Evolutionary conservation across 441 rosid species (phyloP), one percentile per base, ranked within the genome.

Genomic region (Melastoma candidum): DNA sequence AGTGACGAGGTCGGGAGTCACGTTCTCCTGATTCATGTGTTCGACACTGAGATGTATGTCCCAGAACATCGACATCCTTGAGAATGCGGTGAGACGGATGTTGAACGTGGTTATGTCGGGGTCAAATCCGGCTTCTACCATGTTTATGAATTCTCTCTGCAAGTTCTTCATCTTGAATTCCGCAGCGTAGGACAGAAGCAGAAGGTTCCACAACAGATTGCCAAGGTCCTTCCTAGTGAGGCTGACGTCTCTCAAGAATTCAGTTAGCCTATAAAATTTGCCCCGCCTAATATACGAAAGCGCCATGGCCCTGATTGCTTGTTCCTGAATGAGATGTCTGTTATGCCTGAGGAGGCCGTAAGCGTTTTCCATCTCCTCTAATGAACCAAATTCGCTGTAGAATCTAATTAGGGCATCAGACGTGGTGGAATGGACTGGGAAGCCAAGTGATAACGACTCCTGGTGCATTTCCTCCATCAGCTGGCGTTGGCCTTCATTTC

Each of bases 41-140:
- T 84, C 85, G 55, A 89, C 73, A 56, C 77, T 80, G 27, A 86
- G 88, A 68, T 86, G 97, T 39, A 89, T 80, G 75, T 86, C 97
- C 94, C 94, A 80, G 46, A 86, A 77, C 63, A 86, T 57, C 44
- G 80, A 69, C 88, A 89, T 84, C 66, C 67, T 80, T 4, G 88
- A 89, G 65, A 82, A 89, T 13, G 88, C 95, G 47, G 79, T 49
- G 54, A 84, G 75, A 12, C 90, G 71, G 22, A 84, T 67, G 53
- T 89, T 86, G 56, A 86, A 86, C 1, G 94, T 74, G 11, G 81
- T 80, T 48, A 89, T 46, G 56, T 89, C 94, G 13, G 95, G 90
- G 39, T 44, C 46, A 51, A 86, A 82, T 46, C 87, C 87, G 6
- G 80, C 60, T 22, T 70, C 79, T 56, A 58, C 53, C 95, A 83